phyloP scores from a whole-genome alignment of 768 basidiomycete species.

The Kwoniella sp. region DNA sequence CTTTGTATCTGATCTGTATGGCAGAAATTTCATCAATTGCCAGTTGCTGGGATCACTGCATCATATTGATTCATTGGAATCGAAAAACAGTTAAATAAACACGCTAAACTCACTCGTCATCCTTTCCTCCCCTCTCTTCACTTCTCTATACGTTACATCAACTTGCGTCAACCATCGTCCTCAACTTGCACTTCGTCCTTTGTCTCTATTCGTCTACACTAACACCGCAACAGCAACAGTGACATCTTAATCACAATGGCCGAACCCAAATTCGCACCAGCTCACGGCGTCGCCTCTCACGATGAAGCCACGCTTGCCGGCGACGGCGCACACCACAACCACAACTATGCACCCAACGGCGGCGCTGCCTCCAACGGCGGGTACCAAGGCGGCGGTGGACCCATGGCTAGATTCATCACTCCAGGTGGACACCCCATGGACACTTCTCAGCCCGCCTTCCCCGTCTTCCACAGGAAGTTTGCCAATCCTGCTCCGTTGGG shows the following conservation, averaged over 20 bases:
- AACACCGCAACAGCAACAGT: background rate
- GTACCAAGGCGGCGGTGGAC: conserved; percentile 32
- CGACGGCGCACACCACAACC: background rate
- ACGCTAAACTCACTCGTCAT: background rate
- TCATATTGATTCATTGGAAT: background rate
- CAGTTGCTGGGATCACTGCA: too few relatives aligned
- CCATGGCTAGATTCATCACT: conserved; percentile 46
- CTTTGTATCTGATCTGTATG: too few relatives aligned
- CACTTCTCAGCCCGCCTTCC: conserved; percentile 47
- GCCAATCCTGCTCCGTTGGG: conserved; percentile 56
- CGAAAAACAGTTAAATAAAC: background rate
- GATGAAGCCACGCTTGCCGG: background rate
- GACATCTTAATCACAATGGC: conserved; percentile 1
- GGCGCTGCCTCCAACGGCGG: background rate
- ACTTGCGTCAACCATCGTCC: background rate
- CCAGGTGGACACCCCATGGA: conserved; percentile 54
- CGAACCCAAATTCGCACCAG: background rate
- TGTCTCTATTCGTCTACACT: background rate
- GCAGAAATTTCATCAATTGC: background rate
- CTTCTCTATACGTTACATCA: background rate
- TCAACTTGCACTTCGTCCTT: background rate
- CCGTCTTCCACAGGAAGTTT: conserved; percentile 51
- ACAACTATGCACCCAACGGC: conserved; percentile 1
- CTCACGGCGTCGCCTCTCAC: conserved; percentile 4
- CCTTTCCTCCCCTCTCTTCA: background rate